phyloP scores from a whole-genome alignment of 768 basidiomycete genomes.

The Panellus pusillus region DNA sequence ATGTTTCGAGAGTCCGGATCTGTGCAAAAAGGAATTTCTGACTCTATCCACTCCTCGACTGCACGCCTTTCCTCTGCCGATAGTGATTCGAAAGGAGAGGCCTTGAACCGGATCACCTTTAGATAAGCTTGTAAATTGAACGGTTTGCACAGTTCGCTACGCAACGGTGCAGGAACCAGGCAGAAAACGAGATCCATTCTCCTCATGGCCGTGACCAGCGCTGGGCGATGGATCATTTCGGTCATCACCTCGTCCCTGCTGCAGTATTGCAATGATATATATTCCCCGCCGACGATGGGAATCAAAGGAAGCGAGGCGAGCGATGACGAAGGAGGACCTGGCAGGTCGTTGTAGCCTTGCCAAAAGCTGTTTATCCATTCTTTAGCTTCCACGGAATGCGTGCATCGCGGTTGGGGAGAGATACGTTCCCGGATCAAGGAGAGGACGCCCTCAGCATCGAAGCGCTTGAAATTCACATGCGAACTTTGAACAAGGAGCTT shows the following conservation, averaged over 20 bases:
- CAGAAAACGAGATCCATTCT: slow-evolving; percentile 13
- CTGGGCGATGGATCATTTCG: neutral
- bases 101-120: slow-evolving; percentile 7
- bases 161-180: slow-evolving; percentile 9
- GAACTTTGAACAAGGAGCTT: slow-evolving; percentile 7
- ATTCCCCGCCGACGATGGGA: slow-evolving; percentile 8
- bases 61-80: slow-evolving; percentile 7
- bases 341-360: slow-evolving; percentile 7
- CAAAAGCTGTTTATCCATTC: slow-evolving; percentile 21
- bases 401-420: neutral
- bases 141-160: neutral
- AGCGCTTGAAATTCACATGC: slow-evolving; percentile 9
- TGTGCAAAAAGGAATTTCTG: neutral
- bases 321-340: slow-evolving; percentile 2
- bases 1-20: neutral
- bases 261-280: slow-evolving; percentile 17
- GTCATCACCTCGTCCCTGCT: slow-evolving; percentile 13
- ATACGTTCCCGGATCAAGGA: slow-evolving; percentile 3
- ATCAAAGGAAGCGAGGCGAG: slow-evolving; percentile 16
- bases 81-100: slow-evolving; percentile 5
- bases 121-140: slow-evolving; percentile 12
- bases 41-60: slow-evolving; percentile 13
- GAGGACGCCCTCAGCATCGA: slow-evolving; percentile 13
- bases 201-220: slow-evolving; percentile 13
- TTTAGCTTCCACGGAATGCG: slow-evolving; percentile 3